These are phyloP conservation scores for Neobulgaria alba DNA, from an alignment of 2,329 filamentous ascomycete genomes.

Conservation along the genomic window DNA sequence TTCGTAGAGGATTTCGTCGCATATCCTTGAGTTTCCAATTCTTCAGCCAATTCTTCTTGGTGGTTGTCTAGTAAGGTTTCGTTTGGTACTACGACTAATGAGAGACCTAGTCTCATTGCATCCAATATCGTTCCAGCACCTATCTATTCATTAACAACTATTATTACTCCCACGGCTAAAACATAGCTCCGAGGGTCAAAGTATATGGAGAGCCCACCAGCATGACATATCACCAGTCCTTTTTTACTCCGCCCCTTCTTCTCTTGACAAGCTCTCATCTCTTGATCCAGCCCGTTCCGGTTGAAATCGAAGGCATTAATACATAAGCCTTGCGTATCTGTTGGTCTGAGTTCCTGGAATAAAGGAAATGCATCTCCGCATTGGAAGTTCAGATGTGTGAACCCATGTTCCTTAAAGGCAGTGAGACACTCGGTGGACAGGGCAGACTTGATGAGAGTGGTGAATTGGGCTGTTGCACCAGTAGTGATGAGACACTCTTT, in stretches of 20 bases:
- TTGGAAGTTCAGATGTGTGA: constrained; percentile 68
- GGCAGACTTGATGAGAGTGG: constrained; percentile 57
- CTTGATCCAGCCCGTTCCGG: constrained; percentile 42
- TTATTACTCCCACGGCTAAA: no score
- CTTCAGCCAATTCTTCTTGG: constrained; percentile 75
- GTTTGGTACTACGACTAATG: constrained; percentile 88
- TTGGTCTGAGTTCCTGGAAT: constrained; percentile 33
- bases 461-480: constrained; percentile 83
- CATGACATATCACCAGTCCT: constrained; percentile 81
- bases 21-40: constrained; percentile 67
- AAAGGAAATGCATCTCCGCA: constrained; percentile 62
- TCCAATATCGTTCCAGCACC: constrained; percentile 87
- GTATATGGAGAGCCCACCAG: constrained; percentile 54
- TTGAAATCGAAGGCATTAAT: constrained; percentile 62
- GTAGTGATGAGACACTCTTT: constrained; percentile 73
- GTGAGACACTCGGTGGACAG: constrained; percentile 54
- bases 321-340: constrained; percentile 31
- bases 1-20: constrained; percentile 39
- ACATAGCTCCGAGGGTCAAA: no score
- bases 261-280: constrained; percentile 38
- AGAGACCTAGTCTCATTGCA: constrained; percentile 62
- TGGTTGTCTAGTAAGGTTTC: constrained; percentile 77
- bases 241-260: constrained; percentile 41
- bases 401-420: constrained; percentile 49
- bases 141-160: constrained; percentile 31